Conservation (phyloP, 805 yeast genomes). For the Cyberlindnera veronae region DNA sequence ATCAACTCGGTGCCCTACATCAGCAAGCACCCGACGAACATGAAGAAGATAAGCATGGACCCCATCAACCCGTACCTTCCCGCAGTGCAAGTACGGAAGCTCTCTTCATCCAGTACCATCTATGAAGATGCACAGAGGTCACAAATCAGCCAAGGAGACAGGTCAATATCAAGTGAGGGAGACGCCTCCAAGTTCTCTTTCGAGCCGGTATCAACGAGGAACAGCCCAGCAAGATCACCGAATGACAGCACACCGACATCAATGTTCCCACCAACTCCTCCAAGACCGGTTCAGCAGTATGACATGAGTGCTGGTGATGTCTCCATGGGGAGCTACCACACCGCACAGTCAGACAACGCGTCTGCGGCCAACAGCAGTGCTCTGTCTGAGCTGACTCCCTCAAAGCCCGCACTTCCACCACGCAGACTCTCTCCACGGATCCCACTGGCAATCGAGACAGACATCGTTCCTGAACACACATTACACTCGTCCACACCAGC, state of each 20-base stretch:
- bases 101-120: slow-evolving; percentile 14
- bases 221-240: slow-evolving; percentile 4
- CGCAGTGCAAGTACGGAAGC: slow-evolving; percentile 14
- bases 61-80: slow-evolving; percentile 19
- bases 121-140: slow-evolving; percentile 10
- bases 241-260: slow-evolving; percentile 1
- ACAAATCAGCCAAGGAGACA: neutral
- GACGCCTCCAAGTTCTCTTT: slow-evolving; percentile 21
- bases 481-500: slow-evolving; percentile 16
- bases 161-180: slow-evolving; percentile 11
- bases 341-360: slow-evolving; percentile 19
- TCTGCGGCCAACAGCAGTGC: slow-evolving; percentile 3
- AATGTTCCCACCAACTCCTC: neutral
- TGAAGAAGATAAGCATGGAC: slow-evolving; percentile 11
- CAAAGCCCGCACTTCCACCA: slow-evolving; percentile 8
- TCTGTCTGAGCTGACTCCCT: slow-evolving; percentile 22
- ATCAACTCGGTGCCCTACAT: slow-evolving; percentile 18
- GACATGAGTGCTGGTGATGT: slow-evolving; percentile 2
- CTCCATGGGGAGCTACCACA: slow-evolving; percentile 25
- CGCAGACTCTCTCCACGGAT: slow-evolving; percentile 13
- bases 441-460: slow-evolving; percentile 15
- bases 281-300: neutral
- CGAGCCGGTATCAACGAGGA: slow-evolving; percentile 5
- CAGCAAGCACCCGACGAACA: slow-evolving; percentile 4
- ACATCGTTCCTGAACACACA: neutral